Conservation (phyloP, 345 rosid genomes). For the Corchorus olitorius region DNA sequence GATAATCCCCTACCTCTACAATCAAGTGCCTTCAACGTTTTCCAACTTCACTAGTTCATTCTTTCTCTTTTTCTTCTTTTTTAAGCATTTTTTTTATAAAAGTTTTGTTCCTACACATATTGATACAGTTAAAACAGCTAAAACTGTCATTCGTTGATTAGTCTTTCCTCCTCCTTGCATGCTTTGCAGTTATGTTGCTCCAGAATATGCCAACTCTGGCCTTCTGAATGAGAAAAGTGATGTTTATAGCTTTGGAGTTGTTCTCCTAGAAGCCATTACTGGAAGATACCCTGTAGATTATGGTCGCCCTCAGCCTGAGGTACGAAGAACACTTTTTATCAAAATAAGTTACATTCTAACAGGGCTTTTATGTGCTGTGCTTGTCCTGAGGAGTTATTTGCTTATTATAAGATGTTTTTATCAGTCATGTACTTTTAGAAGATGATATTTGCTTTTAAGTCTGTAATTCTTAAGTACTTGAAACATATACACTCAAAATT, state of each 20-base stretch:
- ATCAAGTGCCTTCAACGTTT: conserved; percentile 10
- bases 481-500: background rate
- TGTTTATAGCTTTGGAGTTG: conserved; percentile 93
- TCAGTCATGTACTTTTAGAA: background rate
- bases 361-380: background rate
- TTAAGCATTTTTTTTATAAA: background rate
- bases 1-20: conserved; percentile 27
- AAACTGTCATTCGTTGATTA: conserved; percentile 11
- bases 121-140: conserved; percentile 9
- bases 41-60: background rate
- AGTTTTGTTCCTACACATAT: conserved; percentile 1
- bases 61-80: background rate
- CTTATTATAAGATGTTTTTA: background rate
- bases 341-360: conserved; percentile 13
- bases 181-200: conserved; percentile 81
- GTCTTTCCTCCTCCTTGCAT: conserved; percentile 13
- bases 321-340: conserved; percentile 31
- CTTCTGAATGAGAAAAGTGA: conserved; percentile 93
- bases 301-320: conserved; percentile 86
- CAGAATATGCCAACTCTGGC: conserved; percentile 95
- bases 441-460: conserved; percentile 6
- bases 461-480: background rate
- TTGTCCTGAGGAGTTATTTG: background rate
- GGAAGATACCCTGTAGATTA: conserved; percentile 98
- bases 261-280: conserved; percentile 93